Evolutionary conservation across 768 basidiomycete genomes (phyloP), one percentile per base, ranked within the genome.

Genomic region (Leucocoprinus birnbaumii): DNA sequence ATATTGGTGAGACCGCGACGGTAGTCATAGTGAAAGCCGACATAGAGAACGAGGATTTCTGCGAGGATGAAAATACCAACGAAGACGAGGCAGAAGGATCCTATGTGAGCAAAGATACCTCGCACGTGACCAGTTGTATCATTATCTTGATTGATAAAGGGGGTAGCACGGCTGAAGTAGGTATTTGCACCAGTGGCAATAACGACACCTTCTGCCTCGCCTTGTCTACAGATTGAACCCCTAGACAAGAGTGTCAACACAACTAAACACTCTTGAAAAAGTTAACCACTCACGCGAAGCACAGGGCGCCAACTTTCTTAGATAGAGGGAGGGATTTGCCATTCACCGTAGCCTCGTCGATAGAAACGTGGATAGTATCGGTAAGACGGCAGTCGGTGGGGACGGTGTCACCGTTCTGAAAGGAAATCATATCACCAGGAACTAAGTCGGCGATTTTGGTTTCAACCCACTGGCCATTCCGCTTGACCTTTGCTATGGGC

Each of bases 341-440:
- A 11, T 95, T 98, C 41, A 98, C 83, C 53, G 95, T 96, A 59
- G 96, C 96, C 76, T 98, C 95, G 70, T 98, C 96, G 67, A 98
- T 98, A 34, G 93, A 96, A 26, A 98, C 91, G 73, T 98, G 97
- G 84, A 98, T 85, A 43, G 96, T 85, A 69, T 98, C 96, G 16
- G 86, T 91, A 59, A 98, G 87, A 80, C 95, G 94, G 73, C 94
- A 96, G 68, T 98, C 96, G 58, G 94, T 94, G 47, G 96, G 94
- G 55, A 98, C 95, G 62, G 98, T 91, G 66, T 98, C 96, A 74
- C 96, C 96, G 70, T 98, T 98, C 78, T 98, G 98, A 92, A 98
- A 98, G 1, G 94, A 79, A 58, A 98, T 75, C 80, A 97, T 89
- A 66, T 98, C 96, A 66, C 95, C 96, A 47, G 96, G 96, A 43